A percentile compares a stretch with the other conserved stretches of the same genome.
Evolutionary conservation across 371 early-diverging fungal species (phyloP).

Genomic region (Rhizomucor miehei): DNA sequence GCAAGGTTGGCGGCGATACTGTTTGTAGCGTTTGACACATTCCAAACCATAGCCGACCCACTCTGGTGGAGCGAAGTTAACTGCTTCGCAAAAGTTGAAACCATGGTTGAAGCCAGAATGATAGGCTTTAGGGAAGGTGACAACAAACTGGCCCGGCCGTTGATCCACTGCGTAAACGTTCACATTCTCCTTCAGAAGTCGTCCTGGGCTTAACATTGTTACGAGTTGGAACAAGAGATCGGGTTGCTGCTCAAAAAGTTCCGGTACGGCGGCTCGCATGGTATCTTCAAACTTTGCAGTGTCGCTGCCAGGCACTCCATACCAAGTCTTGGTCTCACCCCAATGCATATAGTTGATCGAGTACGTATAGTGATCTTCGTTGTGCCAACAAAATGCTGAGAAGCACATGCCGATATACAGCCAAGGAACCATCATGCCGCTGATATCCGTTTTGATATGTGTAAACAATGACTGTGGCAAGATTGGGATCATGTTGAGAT

Average conservation of each 20-base stretch:
- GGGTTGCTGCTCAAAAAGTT: constrained; percentile 88
- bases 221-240: constrained; percentile 91
- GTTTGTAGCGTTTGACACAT: constrained; percentile 79
- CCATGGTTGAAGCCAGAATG: constrained; percentile 98
- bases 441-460: constrained; percentile 86
- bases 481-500: constrained; percentile 84
- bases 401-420: constrained; percentile 96
- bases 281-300: constrained; percentile 82
- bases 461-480: constrained; percentile 79
- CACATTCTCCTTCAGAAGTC: constrained; percentile 73
- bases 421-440: constrained; percentile 97
- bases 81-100: constrained; percentile 95
- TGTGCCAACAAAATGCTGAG: constrained; percentile 97
- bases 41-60: constrained; percentile 87
- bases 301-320: constrained; percentile 87
- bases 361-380: constrained; percentile 95
- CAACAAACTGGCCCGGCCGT: constrained; percentile 90
- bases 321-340: constrained; percentile 98
- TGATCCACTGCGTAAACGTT: constrained; percentile 83
- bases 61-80: constrained; percentile 92
- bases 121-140: constrained; percentile 94
- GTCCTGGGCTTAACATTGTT: constrained; percentile 85
- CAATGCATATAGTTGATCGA: constrained; percentile 95
- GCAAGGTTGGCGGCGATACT: constrained; percentile 78
- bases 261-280: constrained; percentile 81